Base-by-base conservation (phyloP, 495 filamentous ascomycete genomes). In the Trichoderma asperelloides region DNA sequence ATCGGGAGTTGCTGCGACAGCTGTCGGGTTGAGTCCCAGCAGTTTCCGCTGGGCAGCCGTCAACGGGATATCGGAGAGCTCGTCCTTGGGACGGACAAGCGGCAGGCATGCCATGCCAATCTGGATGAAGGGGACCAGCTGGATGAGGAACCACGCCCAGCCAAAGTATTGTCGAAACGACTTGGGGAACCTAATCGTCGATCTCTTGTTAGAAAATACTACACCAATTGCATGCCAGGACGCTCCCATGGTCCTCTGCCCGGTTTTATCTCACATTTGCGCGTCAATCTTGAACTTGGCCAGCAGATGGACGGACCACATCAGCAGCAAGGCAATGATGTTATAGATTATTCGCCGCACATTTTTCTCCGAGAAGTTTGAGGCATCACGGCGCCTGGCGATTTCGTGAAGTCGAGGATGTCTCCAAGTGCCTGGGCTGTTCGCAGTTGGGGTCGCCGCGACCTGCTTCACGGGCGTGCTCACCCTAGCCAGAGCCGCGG, bases 41-140 rank as follows among this genome's bases (percentile, higher is more conserved):
- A 96, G 85, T 65, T 85, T 81, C 49, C 95, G 90, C 76, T 98
- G 95, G 15, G 88, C 87, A 27, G 95, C 92, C 6, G 93, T 97
- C 65, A 98, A 83, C 68, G 95, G 87, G 63, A 98, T 96, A 75
- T 98, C 94, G 70, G 87, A 80, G 68, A 97, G 82, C 68, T 94
- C 85, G 75, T 96, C 93, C 66, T 81, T 84, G 8, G 78, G 77
- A 63, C 86, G 84, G 72, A 91, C 74, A 25, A 97, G 83, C 15
- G 92, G 95, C 27, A 84, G 80, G 43, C 89, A 70, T 18, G 90
- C 87, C 16, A 85, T 68, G 68, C 80, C 67, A 66, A 94, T 86
- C 75, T 93, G 95, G 75, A 80, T 76, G 49, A 87, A 28, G 40
- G 91, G 83, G 51, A 92, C 71, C 16, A 85, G 70, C 66, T 87